Evolutionary conservation across 108 stramenopile species (phyloP).

Genomic region (Nannochloropsis granulata): DNA sequence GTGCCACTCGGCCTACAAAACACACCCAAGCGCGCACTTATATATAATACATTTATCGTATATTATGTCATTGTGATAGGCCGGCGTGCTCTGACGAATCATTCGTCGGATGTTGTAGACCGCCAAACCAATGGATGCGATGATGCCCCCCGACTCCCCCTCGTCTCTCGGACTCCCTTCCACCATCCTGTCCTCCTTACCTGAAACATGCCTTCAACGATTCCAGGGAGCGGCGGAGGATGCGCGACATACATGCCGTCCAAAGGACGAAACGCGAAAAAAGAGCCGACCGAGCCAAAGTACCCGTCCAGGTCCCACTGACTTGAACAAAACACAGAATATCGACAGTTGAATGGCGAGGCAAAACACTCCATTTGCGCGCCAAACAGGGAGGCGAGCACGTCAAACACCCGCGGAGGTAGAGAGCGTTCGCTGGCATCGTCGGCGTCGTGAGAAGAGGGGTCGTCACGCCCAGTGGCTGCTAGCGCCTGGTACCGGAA

Average conservation of each 20-base stretch:
- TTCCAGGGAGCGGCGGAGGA: background rate
- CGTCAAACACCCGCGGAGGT: slow-evolving; percentile 53
- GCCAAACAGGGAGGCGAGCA: slow-evolving; percentile 46
- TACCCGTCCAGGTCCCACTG: background rate
- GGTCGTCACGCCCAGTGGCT: background rate
- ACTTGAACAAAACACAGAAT: slow-evolving; percentile 1
- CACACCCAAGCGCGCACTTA: too few species aligned
- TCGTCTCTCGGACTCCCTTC: too few species aligned
- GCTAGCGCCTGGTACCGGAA: background rate
- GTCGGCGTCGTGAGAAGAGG: background rate
- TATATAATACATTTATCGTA: too few species aligned
- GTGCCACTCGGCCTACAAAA: too few species aligned
- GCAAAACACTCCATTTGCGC: slow-evolving; percentile 73
- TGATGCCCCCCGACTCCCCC: too few species aligned
- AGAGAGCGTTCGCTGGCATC: slow-evolving; percentile 22
- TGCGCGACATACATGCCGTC: background rate
- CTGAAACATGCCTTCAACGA: background rate
- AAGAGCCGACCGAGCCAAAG: background rate
- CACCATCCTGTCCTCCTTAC: background rate
- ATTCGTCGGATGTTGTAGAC: too few species aligned
- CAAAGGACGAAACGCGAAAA: background rate
- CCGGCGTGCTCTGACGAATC: too few species aligned
- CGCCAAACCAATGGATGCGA: too few species aligned
- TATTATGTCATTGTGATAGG: too few species aligned
- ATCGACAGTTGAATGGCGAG: slow-evolving; percentile 69